Conservation (phyloP, 2,329 filamentous ascomycete species). For the Cryphonectria parasitica region DNA sequence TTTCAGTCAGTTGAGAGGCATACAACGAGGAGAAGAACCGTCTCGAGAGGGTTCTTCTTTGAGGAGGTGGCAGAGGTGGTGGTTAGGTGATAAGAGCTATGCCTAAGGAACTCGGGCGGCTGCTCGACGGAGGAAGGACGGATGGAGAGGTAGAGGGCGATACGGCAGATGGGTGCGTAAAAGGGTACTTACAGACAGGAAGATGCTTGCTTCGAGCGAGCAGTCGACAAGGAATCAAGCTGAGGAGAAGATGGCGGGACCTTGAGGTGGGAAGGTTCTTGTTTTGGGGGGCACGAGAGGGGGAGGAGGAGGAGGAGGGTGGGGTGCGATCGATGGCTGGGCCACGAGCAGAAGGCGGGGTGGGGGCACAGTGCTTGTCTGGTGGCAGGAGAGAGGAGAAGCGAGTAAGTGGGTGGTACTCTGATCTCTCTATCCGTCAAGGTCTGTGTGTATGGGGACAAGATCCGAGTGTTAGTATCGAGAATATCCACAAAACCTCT, state of each 20-base stretch:
- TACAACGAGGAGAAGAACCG: not conserved
- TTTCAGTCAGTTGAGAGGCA: not conserved
- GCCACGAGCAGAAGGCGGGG: constrained; percentile 17
- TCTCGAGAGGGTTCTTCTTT: not conserved
- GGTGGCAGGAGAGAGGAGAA: constrained; percentile 7
- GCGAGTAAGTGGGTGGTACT: not conserved
- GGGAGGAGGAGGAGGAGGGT: not conserved
- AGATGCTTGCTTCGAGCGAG: constrained; percentile 10
- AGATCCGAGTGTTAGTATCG: constrained; percentile 5
- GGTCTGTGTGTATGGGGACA: constrained; percentile 1
- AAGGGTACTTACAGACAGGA: constrained; percentile 2
- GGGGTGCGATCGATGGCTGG: constrained; percentile 10
- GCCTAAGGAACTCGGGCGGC: not conserved
- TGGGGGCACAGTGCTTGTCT: constrained; percentile 11
- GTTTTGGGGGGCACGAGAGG: constrained; percentile 3
- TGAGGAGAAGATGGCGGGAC: constrained; percentile 9
- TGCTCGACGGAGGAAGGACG: not conserved
- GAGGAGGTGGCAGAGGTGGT: not conserved
- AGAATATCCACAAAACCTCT: not conserved
- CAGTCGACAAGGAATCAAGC: constrained; percentile 7
- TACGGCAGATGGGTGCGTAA: not conserved
- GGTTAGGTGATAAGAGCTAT: not conserved
- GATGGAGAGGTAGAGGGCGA: not conserved
- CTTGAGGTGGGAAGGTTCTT: not conserved
- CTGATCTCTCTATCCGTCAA: not conserved